phyloP scores from a whole-genome alignment of 345 rosid species.

The Eucalyptus curtisii region DNA sequence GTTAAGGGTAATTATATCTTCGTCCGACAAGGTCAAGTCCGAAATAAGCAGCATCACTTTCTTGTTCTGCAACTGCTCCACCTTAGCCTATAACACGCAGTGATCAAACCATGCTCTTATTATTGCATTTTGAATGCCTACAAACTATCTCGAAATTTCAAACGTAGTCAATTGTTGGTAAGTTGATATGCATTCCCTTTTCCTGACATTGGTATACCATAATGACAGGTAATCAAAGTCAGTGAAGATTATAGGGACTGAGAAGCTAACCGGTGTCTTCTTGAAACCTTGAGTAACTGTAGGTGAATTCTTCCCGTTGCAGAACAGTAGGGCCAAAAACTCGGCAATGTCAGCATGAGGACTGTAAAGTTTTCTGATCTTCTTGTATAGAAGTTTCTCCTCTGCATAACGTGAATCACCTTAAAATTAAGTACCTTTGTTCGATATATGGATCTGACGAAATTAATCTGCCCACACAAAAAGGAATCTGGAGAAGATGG shows the following conservation, averaged over 20 bases:
- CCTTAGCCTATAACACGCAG: neutral
- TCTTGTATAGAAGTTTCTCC: neutral
- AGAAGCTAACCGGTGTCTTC: no score
- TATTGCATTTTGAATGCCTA: neutral
- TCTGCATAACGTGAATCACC: neutral
- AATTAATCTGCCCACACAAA: neutral
- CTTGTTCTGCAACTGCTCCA: neutral
- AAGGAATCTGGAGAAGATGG: neutral
- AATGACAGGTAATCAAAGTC: neutral
- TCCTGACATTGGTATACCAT: neutral
- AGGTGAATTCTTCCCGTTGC: no score
- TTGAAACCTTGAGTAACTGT: no score
- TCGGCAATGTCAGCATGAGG: neutral
- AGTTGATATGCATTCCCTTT: neutral
- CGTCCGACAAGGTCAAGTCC: neutral
- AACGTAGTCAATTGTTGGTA: neutral
- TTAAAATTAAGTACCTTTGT: neutral
- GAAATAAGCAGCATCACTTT: neutral
- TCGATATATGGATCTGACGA: neutral
- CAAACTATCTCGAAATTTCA: neutral
- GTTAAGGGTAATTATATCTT: rapidly evolving
- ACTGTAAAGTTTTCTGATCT: neutral
- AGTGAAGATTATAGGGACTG: neutral
- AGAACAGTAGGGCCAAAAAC: neutral
- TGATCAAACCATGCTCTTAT: neutral